Evolutionary conservation across 257 asterid species (phyloP).

Genomic region (Solanum stenotomum): DNA sequence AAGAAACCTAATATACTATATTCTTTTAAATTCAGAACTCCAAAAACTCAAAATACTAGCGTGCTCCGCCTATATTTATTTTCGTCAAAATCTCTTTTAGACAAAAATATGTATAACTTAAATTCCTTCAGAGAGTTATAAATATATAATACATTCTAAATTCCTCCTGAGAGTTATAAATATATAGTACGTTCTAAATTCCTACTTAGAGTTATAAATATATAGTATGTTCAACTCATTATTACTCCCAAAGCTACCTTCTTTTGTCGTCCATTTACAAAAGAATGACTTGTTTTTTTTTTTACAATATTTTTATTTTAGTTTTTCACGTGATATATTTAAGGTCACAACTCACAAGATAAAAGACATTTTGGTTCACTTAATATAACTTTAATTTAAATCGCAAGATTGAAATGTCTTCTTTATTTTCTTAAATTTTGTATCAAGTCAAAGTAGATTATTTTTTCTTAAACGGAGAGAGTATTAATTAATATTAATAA

Average conservation of each 20-base stretch:
- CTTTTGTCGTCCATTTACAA: too few relatives aligned
- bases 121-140: neutral
- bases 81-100: neutral
- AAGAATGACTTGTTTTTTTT: too few relatives aligned
- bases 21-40: neutral
- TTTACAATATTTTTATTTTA: rapidly evolving
- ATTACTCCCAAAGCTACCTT: neutral
- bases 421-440: too few relatives aligned
- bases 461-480: neutral
- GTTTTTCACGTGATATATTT: too few relatives aligned
- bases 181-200: too few relatives aligned
- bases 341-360: rapidly evolving
- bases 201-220: neutral
- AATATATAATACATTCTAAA: too few relatives aligned
- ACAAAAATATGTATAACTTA: neutral
- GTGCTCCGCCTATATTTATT: neutral
- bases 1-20: too few relatives aligned
- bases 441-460: neutral
- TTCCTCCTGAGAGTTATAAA: neutral
- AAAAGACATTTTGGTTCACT: too few relatives aligned
- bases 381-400: too few relatives aligned
- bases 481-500: neutral
- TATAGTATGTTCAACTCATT: neutral
- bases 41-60: neutral
- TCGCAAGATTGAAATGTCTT: too few relatives aligned